Conservation (phyloP, 1,284 basidiomycete species). For the Meripilus lineatus region DNA sequence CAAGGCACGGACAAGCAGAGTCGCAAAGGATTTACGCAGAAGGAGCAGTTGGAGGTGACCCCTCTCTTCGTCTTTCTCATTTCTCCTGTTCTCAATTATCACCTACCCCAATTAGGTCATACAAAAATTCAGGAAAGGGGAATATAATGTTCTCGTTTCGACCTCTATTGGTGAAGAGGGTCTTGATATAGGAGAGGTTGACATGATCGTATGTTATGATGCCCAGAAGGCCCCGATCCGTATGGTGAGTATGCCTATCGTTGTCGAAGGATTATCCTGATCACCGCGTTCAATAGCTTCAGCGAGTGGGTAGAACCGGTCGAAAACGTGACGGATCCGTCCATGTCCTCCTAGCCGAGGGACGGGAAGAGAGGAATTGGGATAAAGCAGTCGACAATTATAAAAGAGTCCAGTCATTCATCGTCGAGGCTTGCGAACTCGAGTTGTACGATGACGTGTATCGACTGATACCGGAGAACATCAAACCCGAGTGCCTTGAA, state of each 20-base stretch:
- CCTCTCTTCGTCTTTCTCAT: too few relatives aligned
- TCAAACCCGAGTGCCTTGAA: conserved; percentile 77
- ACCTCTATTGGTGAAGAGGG: conserved; percentile 99
- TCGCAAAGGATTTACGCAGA: conserved; percentile 86
- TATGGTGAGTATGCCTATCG: conserved; percentile 60
- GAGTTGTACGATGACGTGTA: conserved; percentile 92
- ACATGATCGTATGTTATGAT: conserved; percentile 96
- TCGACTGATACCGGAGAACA: conserved; percentile 76
- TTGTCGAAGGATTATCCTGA: neutral
- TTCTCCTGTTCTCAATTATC: conserved; percentile 11
- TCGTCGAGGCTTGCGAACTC: conserved; percentile 80
- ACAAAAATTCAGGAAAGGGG: conserved; percentile 81
- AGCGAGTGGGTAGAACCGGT: conserved; percentile 94
- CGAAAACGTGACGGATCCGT: conserved; percentile 89
- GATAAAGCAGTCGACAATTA: conserved; percentile 88
- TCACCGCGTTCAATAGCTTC: conserved; percentile 53
- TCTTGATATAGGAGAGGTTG: conserved; percentile 99
- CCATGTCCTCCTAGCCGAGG: conserved; percentile 90
- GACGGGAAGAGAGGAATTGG: conserved; percentile 90
- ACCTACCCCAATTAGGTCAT: conserved; percentile 76
- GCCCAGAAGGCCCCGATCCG: conserved; percentile 95
- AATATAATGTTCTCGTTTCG: conserved; percentile 90
- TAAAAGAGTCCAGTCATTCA: conserved; percentile 85
- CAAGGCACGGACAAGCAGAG: conserved; percentile 86
- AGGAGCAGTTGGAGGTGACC: conserved; percentile 84